Percentiles rank a stretch among this genome's conserved stretches.
phyloP scores from a whole-genome alignment of 169 alveolate species.

The Plasmodium vinckei region DNA sequence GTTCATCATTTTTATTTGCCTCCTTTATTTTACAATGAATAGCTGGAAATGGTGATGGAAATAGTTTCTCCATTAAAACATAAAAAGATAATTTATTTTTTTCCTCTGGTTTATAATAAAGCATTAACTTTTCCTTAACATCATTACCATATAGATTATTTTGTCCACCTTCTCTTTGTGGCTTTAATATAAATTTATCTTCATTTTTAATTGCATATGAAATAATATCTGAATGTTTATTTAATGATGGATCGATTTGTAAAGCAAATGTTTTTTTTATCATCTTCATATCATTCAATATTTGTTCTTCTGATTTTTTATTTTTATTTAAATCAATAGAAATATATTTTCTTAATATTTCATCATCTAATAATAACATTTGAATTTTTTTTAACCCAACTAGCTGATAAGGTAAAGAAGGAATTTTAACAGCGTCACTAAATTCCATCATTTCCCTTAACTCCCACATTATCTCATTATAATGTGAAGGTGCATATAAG shows the following conservation, averaged over 20 bases:
- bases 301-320: constrained; percentile 51
- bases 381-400: constrained; percentile 88
- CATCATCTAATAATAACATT: constrained; percentile 81
- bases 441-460: constrained; percentile 84
- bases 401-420: constrained; percentile 83
- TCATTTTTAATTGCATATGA: constrained; percentile 75
- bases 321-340: constrained; percentile 32
- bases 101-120: constrained; percentile 59
- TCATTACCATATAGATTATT: constrained; percentile 84
- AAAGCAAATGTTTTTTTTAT: constrained; percentile 73
- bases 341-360: constrained; percentile 42
- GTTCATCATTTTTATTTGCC: not conserved
- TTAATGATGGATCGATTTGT: constrained; percentile 67
- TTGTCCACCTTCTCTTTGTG: constrained; percentile 91
- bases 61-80: constrained; percentile 61
- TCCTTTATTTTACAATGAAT: constrained; percentile 35
- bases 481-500: constrained; percentile 82
- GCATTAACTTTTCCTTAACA: constrained; percentile 72
- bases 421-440: constrained; percentile 86
- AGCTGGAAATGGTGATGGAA: constrained; percentile 35
- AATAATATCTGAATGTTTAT: constrained; percentile 30
- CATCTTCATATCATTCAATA: constrained; percentile 13
- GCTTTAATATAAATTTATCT: constrained; percentile 82
- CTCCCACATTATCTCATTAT: constrained; percentile 81
- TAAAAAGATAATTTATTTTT: constrained; percentile 31